Base-by-base conservation (phyloP, 2,329 filamentous ascomycete genomes). In the Aureobasidium uvarum region DNA sequence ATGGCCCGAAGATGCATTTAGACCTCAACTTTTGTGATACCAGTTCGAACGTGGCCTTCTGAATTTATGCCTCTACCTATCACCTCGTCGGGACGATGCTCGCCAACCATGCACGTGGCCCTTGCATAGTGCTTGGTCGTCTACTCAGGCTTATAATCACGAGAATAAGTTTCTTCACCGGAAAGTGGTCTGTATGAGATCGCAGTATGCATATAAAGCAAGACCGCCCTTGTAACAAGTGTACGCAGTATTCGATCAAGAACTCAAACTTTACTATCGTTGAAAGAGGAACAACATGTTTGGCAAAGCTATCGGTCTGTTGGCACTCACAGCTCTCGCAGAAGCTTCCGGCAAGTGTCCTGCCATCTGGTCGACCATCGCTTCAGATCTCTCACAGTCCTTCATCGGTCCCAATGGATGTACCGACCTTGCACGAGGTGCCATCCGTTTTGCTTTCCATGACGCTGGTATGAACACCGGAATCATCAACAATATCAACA, bases 371-470 rank as follows among this genome's bases (percentile, higher is more conserved):
- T 67, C 67, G 0, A 65, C 66, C 3, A 70, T 77, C 36, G 71
- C 71, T 25, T 68, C 68, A 23, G 73, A 75, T 33, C 67, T 77
- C 18, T 72, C 72, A 4, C 65, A 52, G 28, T 68, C 68, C 13
- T 72, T 74, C 66, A 63, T 74, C 6, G 71, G 70, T 14, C 58
- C 46, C 10, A 66, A 67, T 28, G 72, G 72, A 18, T 76, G 75
- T 66, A 77, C 71, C 55, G 69, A 71, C 43, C 66, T 69, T 23
- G 74, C 75, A 5, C 69, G 75, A 28, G 73, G 71, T 16, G 73
- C 74, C 7, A 76, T 77, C 18, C 71, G 75, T 28, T 72, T 69
- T 20, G 72, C 74, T 25, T 77, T 77, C 67, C 75, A 78, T 64
- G 72, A 74, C 66, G 79, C 80, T 1, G 80, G 72, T 16, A 75